Evolutionary conservation across 305 asterid genomes (phyloP).

Genomic region (Plantago coronopus): DNA sequence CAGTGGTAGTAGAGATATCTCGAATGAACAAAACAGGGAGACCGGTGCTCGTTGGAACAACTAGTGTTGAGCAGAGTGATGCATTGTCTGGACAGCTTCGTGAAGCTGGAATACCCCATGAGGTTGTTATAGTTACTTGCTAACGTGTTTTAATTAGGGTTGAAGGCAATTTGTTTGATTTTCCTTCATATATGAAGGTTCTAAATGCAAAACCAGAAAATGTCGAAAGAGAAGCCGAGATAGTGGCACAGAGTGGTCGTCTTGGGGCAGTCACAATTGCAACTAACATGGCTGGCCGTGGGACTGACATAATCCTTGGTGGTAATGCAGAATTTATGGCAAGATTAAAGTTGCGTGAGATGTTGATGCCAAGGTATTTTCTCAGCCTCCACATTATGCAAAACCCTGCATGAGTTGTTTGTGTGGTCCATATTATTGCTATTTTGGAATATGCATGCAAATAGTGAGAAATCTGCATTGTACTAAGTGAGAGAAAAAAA

Average conservation of each 20-base stretch:
- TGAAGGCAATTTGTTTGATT: constrained; percentile 13
- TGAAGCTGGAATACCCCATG: constrained; percentile 85
- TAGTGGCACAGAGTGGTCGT: constrained; percentile 99
- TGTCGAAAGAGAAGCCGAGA: constrained; percentile 99
- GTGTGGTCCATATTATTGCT: constrained; percentile 12
- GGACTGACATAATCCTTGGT: constrained; percentile 98
- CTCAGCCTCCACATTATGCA: constrained; percentile 22
- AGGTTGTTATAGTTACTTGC: constrained; percentile 43
- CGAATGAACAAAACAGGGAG: constrained; percentile 94
- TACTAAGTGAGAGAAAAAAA: no score
- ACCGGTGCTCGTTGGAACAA: constrained; percentile 97
- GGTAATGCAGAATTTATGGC: constrained; percentile 99
- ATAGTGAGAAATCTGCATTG: constrained; percentile 5
- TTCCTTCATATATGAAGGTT: constrained; percentile 47
- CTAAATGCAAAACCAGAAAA: constrained; percentile 99
- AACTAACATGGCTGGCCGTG: constrained; percentile 99
- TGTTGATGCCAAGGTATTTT: constrained; percentile 91
- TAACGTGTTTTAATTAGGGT: not conserved
- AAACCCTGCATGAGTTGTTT: constrained; percentile 6
- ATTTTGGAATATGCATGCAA: not conserved
- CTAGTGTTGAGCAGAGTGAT: constrained; percentile 99
- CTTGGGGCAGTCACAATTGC: constrained; percentile 97
- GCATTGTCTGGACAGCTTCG: constrained; percentile 75
- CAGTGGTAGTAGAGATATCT: constrained; percentile 96
- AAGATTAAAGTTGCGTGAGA: constrained; percentile 89